Evolutionary conservation across 2,329 filamentous ascomycete genomes (phyloP).

Genomic region (Fusarium succisae): DNA sequence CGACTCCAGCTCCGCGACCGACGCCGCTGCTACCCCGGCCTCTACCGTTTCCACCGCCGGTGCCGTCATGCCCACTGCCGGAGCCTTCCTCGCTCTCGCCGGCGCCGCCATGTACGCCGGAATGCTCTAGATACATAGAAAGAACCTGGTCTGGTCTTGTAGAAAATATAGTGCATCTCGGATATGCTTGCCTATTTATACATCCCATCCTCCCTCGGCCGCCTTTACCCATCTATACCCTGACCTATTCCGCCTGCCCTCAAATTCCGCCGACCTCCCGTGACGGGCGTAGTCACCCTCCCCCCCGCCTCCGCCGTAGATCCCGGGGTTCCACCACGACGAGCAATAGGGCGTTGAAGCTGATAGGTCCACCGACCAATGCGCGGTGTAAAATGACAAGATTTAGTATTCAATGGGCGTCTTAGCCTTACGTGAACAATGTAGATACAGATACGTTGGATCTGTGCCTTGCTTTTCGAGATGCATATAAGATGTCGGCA

Average conservation of each 20-base stretch:
- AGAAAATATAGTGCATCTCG: background rate
- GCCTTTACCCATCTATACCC: slow-evolving; percentile 24
- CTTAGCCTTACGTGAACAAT: slow-evolving; percentile 8
- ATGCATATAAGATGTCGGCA: slow-evolving; percentile 16
- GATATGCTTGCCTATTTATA: slow-evolving; percentile 3
- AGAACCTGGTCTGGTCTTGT: background rate
- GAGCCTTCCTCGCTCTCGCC: slow-evolving; percentile 42
- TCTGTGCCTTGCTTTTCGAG: slow-evolving; percentile 5
- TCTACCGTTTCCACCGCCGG: slow-evolving; percentile 34
- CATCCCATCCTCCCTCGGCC: slow-evolving; percentile 8
- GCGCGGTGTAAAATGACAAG: slow-evolving; percentile 35
- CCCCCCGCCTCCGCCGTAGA: slow-evolving; percentile 23
- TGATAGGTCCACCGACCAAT: slow-evolving; percentile 28
- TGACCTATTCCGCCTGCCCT: background rate
- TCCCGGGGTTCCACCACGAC: slow-evolving; percentile 38
- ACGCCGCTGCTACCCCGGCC: slow-evolving; percentile 27
- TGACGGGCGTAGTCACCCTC: slow-evolving; percentile 26
- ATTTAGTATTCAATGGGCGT: slow-evolving; percentile 28
- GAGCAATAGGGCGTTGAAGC: slow-evolving; percentile 38
- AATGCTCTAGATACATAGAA: slow-evolving; percentile 33
- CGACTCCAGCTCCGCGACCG: slow-evolving; percentile 25
- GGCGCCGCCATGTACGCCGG: slow-evolving; percentile 44
- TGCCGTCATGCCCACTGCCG: slow-evolving; percentile 40
- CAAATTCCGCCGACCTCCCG: slow-evolving; percentile 29
- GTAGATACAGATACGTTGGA: background rate